These are phyloP conservation scores for Penicillium sp. DNA, from an alignment of 2,329 filamentous ascomycete genomes.

Conservation along the genomic window DNA sequence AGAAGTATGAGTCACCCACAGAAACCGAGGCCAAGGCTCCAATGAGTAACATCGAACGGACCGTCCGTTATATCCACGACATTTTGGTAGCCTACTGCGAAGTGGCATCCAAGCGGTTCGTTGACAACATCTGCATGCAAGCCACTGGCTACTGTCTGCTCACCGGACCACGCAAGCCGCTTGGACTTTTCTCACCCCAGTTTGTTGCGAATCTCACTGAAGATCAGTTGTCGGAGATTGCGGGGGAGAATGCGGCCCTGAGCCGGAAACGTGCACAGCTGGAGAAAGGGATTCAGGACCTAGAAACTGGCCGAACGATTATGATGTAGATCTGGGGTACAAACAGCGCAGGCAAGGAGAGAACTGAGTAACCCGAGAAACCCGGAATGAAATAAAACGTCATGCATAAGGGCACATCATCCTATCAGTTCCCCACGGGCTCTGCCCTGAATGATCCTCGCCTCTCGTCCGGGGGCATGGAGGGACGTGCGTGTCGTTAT, in stretches of 20 bases:
- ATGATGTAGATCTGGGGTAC: not conserved
- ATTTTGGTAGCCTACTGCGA: slow-evolving; percentile 62
- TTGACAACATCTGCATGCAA: slow-evolving; percentile 62
- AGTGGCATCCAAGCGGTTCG: slow-evolving; percentile 59
- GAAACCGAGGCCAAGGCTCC: not conserved
- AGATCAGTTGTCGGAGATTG: slow-evolving; percentile 55
- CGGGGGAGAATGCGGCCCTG: slow-evolving; percentile 53
- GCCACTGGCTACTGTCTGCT: slow-evolving; percentile 56
- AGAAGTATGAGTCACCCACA: not conserved
- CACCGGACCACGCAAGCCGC: slow-evolving; percentile 48
- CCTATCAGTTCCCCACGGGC: slow-evolving; percentile 21
- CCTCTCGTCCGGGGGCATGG: slow-evolving; percentile 39
- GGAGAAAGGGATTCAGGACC: not conserved
- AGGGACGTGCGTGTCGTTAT: slow-evolving; percentile 36
- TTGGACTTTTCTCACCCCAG: slow-evolving; percentile 53
- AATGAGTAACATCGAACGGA: slow-evolving; percentile 18
- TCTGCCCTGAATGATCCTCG: slow-evolving; percentile 13
- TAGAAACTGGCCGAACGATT: not conserved
- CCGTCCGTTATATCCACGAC: slow-evolving; percentile 56
- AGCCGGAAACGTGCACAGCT: not conserved
- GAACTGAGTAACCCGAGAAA: not conserved
- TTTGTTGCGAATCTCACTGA: slow-evolving; percentile 51
- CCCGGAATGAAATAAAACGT: not conserved
- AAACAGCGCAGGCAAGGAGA: too few relatives aligned
- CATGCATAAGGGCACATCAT: not conserved